phyloP scores from a whole-genome alignment of 805 yeast genomes.

The Wickerhamomyces queroliae region DNA sequence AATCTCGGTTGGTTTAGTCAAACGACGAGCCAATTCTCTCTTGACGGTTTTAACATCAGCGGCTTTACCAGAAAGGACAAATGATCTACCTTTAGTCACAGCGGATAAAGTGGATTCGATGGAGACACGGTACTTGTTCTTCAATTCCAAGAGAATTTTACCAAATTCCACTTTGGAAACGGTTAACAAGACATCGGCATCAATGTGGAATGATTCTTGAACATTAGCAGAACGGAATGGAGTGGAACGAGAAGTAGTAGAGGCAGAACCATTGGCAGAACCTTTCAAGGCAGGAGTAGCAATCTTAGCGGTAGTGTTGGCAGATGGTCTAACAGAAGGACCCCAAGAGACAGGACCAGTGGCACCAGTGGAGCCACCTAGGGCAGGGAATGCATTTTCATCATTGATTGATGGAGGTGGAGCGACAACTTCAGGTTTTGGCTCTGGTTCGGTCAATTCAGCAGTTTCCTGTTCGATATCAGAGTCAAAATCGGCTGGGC shows the following conservation, averaged over 20 bases:
- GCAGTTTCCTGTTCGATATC: constrained; percentile 3
- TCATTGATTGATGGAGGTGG: constrained; percentile 39
- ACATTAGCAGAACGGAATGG: constrained; percentile 52
- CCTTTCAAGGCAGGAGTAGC: constrained; percentile 18
- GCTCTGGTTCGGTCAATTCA: constrained; percentile 1
- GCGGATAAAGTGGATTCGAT: constrained; percentile 81
- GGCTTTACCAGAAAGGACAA: constrained; percentile 72
- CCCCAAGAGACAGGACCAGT: constrained; percentile 33
- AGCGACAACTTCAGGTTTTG: constrained; percentile 5
- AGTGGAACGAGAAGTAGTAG: constrained; percentile 4
- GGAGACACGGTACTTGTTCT: constrained; percentile 53
- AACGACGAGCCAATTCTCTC: constrained; percentile 65
- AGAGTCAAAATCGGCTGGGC: neutral
- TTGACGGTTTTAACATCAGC: constrained; percentile 63
- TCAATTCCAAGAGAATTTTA: constrained; percentile 58
- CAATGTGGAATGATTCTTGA: constrained; percentile 77
- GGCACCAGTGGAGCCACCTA: constrained; percentile 38
- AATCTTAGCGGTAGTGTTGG: constrained; percentile 17
- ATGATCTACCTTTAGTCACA: constrained; percentile 72
- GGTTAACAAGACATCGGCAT: constrained; percentile 59
- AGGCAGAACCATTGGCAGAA: constrained; percentile 15
- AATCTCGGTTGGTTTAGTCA: constrained; percentile 67
- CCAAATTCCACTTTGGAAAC: constrained; percentile 61
- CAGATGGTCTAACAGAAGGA: constrained; percentile 38
- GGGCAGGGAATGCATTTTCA: constrained; percentile 59